Evolutionary conservation across 768 basidiomycete genomes (phyloP).

Genomic region (Termitomyces sp.): DNA sequence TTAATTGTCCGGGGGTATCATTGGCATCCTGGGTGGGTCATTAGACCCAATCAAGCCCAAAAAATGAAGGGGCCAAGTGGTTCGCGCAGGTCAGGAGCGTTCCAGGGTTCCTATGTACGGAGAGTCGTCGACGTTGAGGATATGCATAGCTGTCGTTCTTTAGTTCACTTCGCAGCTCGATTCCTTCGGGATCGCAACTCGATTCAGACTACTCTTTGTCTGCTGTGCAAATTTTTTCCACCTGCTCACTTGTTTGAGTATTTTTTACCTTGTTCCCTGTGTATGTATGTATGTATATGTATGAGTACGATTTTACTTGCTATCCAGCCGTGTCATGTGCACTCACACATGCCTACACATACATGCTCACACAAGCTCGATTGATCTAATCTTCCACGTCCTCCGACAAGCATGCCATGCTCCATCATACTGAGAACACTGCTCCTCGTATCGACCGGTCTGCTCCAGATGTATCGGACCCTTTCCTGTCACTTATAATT

Average conservation of each 20-base stretch:
- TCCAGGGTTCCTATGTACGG: neutral
- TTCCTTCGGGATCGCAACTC: conserved; percentile 24
- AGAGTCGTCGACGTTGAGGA: conserved; percentile 1
- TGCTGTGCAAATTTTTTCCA: conserved; percentile 16
- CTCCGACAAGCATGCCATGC: neutral
- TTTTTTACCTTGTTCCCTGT: neutral
- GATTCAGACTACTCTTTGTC: conserved; percentile 44
- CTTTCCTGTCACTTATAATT: neutral
- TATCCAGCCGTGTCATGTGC: too few species aligned
- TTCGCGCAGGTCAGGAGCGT: neutral
- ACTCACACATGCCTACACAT: too few species aligned
- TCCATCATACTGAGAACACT: neutral
- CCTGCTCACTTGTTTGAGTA: neutral
- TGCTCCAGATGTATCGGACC: neutral
- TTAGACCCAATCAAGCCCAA: neutral
- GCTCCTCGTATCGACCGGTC: neutral
- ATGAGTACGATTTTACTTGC: too few species aligned
- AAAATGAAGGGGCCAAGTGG: too few species aligned
- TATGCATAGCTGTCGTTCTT: conserved; percentile 33
- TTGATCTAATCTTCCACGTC: too few species aligned
- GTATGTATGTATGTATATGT: neutral
- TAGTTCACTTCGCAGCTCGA: conserved; percentile 65
- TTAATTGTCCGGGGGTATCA: too few species aligned
- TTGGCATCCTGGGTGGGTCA: neutral
- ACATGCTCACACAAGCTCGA: neutral